Evolutionary conservation across 2,329 filamentous ascomycete species (phyloP), one percentile per base, ranked within the genome.

Genomic region (Aphanoascus verrucosus): DNA sequence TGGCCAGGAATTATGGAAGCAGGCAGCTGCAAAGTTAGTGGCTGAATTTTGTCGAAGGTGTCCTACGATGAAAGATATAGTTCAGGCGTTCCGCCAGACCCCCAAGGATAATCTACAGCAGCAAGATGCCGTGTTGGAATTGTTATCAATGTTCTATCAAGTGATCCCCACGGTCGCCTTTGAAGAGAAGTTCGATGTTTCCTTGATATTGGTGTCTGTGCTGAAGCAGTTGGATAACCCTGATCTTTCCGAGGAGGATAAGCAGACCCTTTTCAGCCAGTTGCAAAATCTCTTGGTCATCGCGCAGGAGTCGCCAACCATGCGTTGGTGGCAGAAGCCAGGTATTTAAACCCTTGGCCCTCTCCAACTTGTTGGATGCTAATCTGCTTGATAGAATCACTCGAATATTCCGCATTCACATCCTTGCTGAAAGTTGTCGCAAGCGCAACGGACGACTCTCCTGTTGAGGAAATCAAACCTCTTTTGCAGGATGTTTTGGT

Each of bases 111-210:
- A 91, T 57, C 69, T 85, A 31, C 74, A 94, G 56, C 87, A 90
- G 63, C 80, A 85, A 55, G 86, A 94, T 62, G 83, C 87, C 19
- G 77, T 84, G n/a, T 85, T 85, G 55, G 84, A 86, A 59, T 72
- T 96, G 17, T 70, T 98, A 38, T 78, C 82, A 14, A 76, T 90
- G n/a, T 97, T 94, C 69, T 94, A 94, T 65, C 83, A 90, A 64
- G 77, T 86, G 2, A 77, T 88, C 7, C 90, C 93, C 1, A 83
- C 87, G 56, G 74, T 87, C 20, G 88, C 89, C 1, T 75, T 94
- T 12, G 83, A 85, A 58, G 85, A 89, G 60, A 93, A 86, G 59
- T 93, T 96, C 62, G 93, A 97, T 63, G 84, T 94, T 3, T 93
- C 91, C 0, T 73, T 85, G 0, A 77, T 85, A 17, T 76, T 98